Conservation (phyloP, 495 filamentous ascomycete species). For the Xylaria grammica region DNA sequence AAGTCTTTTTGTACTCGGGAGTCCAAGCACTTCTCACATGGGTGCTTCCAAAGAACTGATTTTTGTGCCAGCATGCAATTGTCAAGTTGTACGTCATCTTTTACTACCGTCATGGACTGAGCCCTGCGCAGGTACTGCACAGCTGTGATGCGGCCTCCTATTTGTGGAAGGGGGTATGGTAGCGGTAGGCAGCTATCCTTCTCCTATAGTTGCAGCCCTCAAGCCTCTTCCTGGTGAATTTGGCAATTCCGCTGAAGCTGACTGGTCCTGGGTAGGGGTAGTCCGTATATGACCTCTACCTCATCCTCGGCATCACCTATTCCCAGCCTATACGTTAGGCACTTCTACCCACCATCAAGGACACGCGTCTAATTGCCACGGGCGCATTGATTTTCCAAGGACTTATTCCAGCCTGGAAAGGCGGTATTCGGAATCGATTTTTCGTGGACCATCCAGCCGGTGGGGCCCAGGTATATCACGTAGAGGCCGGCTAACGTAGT, state of each 20-base stretch:
- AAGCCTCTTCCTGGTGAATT: too few relatives aligned
- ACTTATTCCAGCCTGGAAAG: background rate
- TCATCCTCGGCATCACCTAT: background rate
- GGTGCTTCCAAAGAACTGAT: conserved; percentile 58
- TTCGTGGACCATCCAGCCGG: too few relatives aligned
- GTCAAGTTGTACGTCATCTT: conserved; percentile 58
- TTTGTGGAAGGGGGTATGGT: conserved; percentile 61
- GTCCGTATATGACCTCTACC: background rate
- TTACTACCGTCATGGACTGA: conserved; percentile 58
- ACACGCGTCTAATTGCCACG: background rate
- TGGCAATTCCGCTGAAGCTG: conserved; percentile 39
- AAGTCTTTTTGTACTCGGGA: conserved; percentile 39
- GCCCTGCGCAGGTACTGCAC: conserved; percentile 57
- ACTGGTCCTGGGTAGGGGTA: conserved; percentile 54
- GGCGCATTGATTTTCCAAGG: background rate
- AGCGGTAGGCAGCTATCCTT: conserved; percentile 51
- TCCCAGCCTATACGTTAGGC: conserved; percentile 59
- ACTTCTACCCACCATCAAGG: conserved; percentile 49
- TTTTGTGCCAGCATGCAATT: conserved; percentile 57
- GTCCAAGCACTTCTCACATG: conserved; percentile 26
- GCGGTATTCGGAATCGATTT: too few relatives aligned
- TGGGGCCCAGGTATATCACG: conserved; percentile 46
- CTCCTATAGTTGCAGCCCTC: background rate
- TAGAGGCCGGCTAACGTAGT: conserved; percentile 65
- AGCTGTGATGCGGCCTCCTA: conserved; percentile 61